Conservation (phyloP, 495 filamentous ascomycete species). For the Trichoderma erinaceum region DNA sequence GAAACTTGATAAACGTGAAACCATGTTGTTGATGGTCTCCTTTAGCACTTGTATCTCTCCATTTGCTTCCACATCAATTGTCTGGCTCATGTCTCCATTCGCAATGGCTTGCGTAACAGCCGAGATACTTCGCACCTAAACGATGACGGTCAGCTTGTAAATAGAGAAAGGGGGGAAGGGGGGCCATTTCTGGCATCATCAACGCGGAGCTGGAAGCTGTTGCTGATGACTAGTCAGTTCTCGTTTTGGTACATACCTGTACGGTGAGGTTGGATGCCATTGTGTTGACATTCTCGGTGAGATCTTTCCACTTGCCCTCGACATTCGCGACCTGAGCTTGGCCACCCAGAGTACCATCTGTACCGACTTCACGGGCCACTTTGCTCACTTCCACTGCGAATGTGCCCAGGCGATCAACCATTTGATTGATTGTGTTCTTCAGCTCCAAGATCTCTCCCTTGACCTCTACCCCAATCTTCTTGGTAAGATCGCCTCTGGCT, state of each 20-base stretch:
- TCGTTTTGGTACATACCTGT: slow-evolving; percentile 41
- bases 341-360: slow-evolving; percentile 90
- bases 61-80: slow-evolving; percentile 92
- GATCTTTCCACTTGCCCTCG: slow-evolving; percentile 98
- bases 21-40: slow-evolving; percentile 99
- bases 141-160: not conserved
- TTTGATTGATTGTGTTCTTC: slow-evolving; percentile 98
- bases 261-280: slow-evolving; percentile 96
- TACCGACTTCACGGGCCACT: slow-evolving; percentile 96
- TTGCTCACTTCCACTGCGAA: slow-evolving; percentile 99
- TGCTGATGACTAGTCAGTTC: too few relatives aligned
- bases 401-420: slow-evolving; percentile 95
- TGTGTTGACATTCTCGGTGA: slow-evolving; percentile 91
- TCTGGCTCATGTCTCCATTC: slow-evolving; percentile 85
- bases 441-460: slow-evolving; percentile 92
- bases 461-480: slow-evolving; percentile 94
- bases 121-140: slow-evolving; percentile 80
- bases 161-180: not conserved
- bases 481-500: slow-evolving; percentile 86
- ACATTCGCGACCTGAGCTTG: slow-evolving; percentile 96
- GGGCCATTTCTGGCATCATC: not conserved
- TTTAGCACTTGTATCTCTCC: slow-evolving; percentile 92
- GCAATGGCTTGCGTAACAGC: slow-evolving; percentile 97
- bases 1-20: slow-evolving; percentile 90
- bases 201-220: not conserved